Evolutionary conservation across 2,329 filamentous ascomycete genomes (phyloP).

Genomic region (Calonectria montana): DNA sequence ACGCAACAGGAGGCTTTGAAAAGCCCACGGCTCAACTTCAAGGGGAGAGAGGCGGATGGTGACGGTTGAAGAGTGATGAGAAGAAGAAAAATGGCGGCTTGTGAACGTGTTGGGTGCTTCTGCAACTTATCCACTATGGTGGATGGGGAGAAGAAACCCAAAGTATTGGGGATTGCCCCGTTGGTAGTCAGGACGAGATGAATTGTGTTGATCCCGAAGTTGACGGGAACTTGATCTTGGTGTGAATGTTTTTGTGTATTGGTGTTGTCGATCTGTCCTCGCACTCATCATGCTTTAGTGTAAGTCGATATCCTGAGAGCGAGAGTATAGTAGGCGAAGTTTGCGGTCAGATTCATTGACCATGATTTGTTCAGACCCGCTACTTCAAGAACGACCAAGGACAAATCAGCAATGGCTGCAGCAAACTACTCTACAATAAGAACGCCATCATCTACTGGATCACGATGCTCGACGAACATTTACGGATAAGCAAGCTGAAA

Average conservation of each 20-base stretch:
- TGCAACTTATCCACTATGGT: slow-evolving; percentile 17
- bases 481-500: background rate
- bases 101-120: slow-evolving; percentile 31
- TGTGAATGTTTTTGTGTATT: slow-evolving; percentile 43
- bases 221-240: slow-evolving; percentile 41
- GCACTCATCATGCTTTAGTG: slow-evolving; percentile 12
- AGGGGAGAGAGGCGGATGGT: slow-evolving; percentile 43
- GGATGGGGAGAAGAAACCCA: slow-evolving; percentile 37
- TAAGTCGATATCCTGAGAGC: slow-evolving; percentile 1
- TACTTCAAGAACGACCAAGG: background rate
- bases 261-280: slow-evolving; percentile 32
- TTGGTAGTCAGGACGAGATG: slow-evolving; percentile 54
- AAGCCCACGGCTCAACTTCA: slow-evolving; percentile 39
- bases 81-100: slow-evolving; percentile 41
- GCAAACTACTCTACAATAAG: background rate
- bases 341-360: slow-evolving; percentile 7
- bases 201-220: slow-evolving; percentile 49
- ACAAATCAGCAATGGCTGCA: background rate
- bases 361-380: background rate
- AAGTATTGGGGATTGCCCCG: slow-evolving; percentile 43
- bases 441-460: background rate
- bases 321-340: slow-evolving; percentile 10
- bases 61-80: slow-evolving; percentile 43
- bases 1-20: slow-evolving; percentile 38
- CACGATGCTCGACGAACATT: background rate